Evolutionary conservation across 345 rosid genomes (phyloP).

Genomic region (Ceriops tagal): DNA sequence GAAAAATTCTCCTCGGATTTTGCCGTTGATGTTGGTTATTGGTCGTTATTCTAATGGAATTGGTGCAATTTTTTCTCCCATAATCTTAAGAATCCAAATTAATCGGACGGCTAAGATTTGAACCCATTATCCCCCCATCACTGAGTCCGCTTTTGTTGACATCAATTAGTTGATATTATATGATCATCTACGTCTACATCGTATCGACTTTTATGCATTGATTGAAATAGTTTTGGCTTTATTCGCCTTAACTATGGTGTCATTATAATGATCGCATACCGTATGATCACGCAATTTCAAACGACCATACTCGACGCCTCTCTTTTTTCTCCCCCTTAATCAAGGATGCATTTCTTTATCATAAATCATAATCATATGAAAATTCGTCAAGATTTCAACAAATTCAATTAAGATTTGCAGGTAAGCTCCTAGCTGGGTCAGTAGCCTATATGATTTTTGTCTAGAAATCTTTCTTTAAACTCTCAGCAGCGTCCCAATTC

Average conservation of each 20-base stretch:
- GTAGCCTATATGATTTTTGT: no score
- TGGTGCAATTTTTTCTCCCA: neutral
- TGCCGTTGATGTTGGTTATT: conserved; percentile 11
- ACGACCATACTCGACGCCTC: neutral
- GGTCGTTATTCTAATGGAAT: neutral
- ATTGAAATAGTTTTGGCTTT: neutral
- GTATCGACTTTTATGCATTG: neutral
- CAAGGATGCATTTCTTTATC: neutral
- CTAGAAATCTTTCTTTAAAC: no score
- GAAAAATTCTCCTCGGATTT: neutral
- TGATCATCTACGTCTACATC: neutral
- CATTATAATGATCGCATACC: neutral
- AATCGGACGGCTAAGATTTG: neutral
- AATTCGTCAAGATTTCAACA: no score
- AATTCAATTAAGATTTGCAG: no score
- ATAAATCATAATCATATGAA: no score
- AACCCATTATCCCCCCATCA: neutral
- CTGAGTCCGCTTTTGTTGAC: neutral
- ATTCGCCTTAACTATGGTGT: neutral
- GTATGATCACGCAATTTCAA: neutral
- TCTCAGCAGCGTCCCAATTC: no score
- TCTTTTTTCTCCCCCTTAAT: neutral
- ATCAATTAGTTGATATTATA: neutral
- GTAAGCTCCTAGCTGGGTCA: no score
- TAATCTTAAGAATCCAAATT: neutral